Evolutionary conservation across 1,284 basidiomycete species (phyloP).

Genomic region (Irpex sp.): DNA sequence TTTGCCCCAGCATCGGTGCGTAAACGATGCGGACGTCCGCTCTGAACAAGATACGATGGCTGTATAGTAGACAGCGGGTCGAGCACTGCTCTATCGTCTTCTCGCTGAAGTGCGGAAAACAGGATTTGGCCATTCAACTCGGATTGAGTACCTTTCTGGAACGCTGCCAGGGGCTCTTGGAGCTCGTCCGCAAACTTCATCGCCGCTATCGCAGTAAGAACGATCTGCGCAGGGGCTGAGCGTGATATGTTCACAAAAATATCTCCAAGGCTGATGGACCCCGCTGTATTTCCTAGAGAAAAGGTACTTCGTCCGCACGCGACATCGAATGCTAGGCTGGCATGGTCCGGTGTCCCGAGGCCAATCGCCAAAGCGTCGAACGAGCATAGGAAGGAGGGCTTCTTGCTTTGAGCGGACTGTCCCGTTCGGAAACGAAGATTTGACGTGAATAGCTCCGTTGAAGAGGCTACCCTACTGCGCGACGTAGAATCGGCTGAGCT

Average conservation of each 20-base stretch:
- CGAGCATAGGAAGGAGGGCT: not conserved
- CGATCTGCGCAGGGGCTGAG: conserved; percentile 16
- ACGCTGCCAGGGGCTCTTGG: not conserved
- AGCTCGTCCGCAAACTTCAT: not conserved
- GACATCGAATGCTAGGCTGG: conserved; percentile 5
- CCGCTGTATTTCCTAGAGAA: not conserved
- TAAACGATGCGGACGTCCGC: conserved; percentile 58
- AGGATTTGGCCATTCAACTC: conserved; percentile 27
- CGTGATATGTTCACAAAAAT: conserved; percentile 17
- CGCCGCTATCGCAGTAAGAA: conserved; percentile 10
- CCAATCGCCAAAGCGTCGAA: conserved; percentile 2
- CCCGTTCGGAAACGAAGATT: not conserved
- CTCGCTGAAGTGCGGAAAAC: conserved; percentile 44
- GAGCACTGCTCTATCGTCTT: conserved; percentile 46
- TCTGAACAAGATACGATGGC: conserved; percentile 76
- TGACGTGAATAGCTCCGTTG: not conserved
- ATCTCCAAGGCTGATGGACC: conserved; percentile 4
- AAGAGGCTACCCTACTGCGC: not conserved
- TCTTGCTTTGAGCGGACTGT: not conserved
- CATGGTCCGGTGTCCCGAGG: not conserved
- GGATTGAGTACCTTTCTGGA: not conserved
- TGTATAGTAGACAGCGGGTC: conserved; percentile 78
- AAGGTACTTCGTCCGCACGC: not conserved
- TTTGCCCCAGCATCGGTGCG: conserved; percentile 66
- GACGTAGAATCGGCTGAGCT: not conserved